These are phyloP conservation scores for Orbilia javanica DNA, from an alignment of 2,329 filamentous ascomycete species.

Conservation along the genomic window DNA sequence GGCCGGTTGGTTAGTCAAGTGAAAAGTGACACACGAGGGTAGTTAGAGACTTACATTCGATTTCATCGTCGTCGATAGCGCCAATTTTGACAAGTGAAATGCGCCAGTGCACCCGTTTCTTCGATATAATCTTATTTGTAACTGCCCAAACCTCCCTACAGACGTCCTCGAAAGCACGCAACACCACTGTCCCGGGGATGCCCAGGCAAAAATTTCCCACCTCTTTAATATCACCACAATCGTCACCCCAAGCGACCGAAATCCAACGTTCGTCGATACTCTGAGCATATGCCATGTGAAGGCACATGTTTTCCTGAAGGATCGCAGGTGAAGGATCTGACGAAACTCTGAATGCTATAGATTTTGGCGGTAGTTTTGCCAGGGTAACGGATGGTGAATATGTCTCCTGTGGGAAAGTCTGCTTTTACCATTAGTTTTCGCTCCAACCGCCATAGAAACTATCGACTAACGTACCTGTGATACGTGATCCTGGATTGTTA, in stretches of 20 bases:
- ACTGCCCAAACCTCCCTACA: slow-evolving; percentile 82
- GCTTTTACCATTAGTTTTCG: slow-evolving; percentile 64
- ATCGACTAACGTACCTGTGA: slow-evolving; percentile 32
- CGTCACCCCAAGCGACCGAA: slow-evolving; percentile 84
- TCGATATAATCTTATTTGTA: slow-evolving; percentile 78
- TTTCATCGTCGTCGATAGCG: slow-evolving; percentile 75
- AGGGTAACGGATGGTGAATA: slow-evolving; percentile 79
- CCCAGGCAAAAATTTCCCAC: slow-evolving; percentile 80
- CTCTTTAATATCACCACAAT: slow-evolving; percentile 78
- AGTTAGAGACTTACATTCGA: slow-evolving; percentile 65
- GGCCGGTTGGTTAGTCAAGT: slow-evolving; percentile 3
- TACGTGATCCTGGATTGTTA: slow-evolving; percentile 63
- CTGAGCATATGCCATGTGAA: slow-evolving; percentile 83
- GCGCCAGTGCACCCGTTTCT: slow-evolving; percentile 80
- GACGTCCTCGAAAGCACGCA: slow-evolving; percentile 73
- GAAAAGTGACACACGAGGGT: background rate
- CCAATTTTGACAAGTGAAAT: slow-evolving; percentile 80
- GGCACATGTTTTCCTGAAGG: slow-evolving; percentile 81
- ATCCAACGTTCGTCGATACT: slow-evolving; percentile 83
- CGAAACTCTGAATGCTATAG: slow-evolving; percentile 80
- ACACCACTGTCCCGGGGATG: slow-evolving; percentile 70
- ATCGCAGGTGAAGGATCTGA: slow-evolving; percentile 78
- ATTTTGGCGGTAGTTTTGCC: slow-evolving; percentile 76
- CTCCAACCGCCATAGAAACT: slow-evolving; percentile 39
- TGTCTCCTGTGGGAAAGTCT: slow-evolving; percentile 69